These are phyloP conservation scores for Auxenochlorella pyrenoidosa DNA, from an alignment of 139 green algal genomes.

Conservation along the genomic window DNA sequence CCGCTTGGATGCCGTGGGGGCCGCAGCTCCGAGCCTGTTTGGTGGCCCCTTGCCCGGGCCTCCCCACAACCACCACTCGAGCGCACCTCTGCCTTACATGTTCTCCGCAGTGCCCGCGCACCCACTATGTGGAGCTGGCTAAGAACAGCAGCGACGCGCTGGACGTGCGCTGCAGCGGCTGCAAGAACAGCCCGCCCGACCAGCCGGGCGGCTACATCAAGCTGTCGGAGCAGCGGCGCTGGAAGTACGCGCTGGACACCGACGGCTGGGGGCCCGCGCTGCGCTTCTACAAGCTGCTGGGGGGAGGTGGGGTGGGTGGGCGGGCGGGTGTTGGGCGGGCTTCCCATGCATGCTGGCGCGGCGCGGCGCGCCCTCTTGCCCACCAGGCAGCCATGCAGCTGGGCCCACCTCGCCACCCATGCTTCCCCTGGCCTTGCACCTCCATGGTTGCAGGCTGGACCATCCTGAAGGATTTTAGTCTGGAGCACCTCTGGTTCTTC, in stretches of 20 bases:
- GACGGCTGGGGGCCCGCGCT: background rate
- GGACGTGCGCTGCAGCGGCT: background rate
- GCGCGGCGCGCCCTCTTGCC: too few relatives aligned
- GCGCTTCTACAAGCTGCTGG: constrained; percentile 10
- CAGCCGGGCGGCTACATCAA: background rate
- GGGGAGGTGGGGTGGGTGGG: background rate
- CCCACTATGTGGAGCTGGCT: background rate
- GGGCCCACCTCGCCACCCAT: background rate
- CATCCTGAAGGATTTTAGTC: background rate
- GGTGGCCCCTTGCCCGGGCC: too few relatives aligned
- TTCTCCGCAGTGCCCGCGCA: background rate
- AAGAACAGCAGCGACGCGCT: background rate
- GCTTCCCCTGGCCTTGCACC: background rate
- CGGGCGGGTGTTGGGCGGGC: background rate
- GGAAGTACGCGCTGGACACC: constrained; percentile 8
- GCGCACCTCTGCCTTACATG: background rate
- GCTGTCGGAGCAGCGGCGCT: constrained; percentile 1
- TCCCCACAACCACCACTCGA: too few relatives aligned
- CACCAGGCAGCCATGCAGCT: too few relatives aligned
- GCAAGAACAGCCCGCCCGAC: background rate
- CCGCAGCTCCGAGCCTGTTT: too few relatives aligned
- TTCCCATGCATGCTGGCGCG: too few relatives aligned
- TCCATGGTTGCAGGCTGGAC: background rate
- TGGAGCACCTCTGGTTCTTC: constrained; percentile 3
- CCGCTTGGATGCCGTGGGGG: too few relatives aligned